Conservation (phyloP, 805 yeast genomes). For the Scheffersomyces stipitis region DNA sequence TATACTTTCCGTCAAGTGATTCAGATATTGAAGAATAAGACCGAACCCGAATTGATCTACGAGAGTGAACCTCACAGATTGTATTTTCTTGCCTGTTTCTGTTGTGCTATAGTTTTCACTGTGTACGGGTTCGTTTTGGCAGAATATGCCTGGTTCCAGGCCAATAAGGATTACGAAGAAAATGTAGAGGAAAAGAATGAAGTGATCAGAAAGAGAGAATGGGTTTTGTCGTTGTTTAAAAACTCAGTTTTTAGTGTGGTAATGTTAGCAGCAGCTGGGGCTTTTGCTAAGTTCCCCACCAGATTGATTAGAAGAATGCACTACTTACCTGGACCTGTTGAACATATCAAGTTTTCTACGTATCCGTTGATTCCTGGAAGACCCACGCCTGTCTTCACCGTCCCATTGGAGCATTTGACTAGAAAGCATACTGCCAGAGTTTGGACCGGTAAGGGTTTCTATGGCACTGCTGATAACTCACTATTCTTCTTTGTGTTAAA, state of each 20-base stretch:
- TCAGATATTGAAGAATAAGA: constrained; percentile 51
- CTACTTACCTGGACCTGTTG: constrained; percentile 64
- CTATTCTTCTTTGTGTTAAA: constrained; percentile 72
- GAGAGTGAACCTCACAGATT: constrained; percentile 82
- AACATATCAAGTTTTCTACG: constrained; percentile 63
- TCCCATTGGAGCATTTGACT: constrained; percentile 56
- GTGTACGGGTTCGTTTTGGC: constrained; percentile 64
- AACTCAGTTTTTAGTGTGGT: constrained; percentile 29
- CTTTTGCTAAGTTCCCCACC: constrained; percentile 52
- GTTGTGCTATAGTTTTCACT: constrained; percentile 65
- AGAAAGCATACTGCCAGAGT: constrained; percentile 65
- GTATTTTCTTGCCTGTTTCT: constrained; percentile 68
- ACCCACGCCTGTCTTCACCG: constrained; percentile 71
- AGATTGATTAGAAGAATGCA: constrained; percentile 73
- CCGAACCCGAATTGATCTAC: constrained; percentile 70
- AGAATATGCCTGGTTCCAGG: constrained; percentile 55
- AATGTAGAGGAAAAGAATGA: constrained; percentile 49
- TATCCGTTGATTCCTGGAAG: constrained; percentile 76
- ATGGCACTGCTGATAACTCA: constrained; percentile 75
- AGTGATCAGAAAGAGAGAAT: constrained; percentile 42
- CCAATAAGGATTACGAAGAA: constrained; percentile 51
- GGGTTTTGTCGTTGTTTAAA: constrained; percentile 28
- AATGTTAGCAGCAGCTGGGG: constrained; percentile 30
- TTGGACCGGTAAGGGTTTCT: constrained; percentile 86
- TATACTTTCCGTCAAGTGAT: constrained; percentile 62